Conservation (phyloP, 306 rosid genomes). For the Elaeagnus macrophylla region DNA sequence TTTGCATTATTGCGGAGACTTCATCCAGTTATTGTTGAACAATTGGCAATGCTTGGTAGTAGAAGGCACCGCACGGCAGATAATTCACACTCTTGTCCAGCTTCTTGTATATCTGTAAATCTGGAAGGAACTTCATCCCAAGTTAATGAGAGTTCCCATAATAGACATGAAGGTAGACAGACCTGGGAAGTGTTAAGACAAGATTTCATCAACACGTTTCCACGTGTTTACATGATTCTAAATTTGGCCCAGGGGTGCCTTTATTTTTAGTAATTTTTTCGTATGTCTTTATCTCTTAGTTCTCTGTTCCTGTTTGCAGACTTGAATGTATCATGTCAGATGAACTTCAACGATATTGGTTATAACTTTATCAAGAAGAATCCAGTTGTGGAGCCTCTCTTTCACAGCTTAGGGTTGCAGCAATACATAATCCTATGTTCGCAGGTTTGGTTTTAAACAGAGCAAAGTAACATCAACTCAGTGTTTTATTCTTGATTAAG, state of each 20-base stretch:
- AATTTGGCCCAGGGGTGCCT: constrained; percentile 1
- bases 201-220: neutral
- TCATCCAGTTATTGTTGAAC: constrained; percentile 37
- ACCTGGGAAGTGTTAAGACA: constrained; percentile 4
- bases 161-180: constrained; percentile 28
- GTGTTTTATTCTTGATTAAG: too few species aligned
- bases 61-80: constrained; percentile 9
- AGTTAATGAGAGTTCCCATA: constrained; percentile 18
- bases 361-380: constrained; percentile 41
- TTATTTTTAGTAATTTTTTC: too few species aligned
- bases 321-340: constrained; percentile 13
- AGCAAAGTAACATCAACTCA: too few species aligned
- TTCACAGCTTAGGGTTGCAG: constrained; percentile 68
- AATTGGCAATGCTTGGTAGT: constrained; percentile 15
- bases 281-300: too few species aligned
- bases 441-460: constrained; percentile 50
- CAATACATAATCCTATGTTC: constrained; percentile 78
- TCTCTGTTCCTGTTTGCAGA: constrained; percentile 27
- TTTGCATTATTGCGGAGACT: constrained; percentile 67
- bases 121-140: constrained; percentile 27
- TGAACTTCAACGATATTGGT: constrained; percentile 49
- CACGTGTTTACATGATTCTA: neutral
- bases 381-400: constrained; percentile 46
- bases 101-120: constrained; percentile 15
- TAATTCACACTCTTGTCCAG: constrained; percentile 17